Conservation (phyloP, 2,329 filamentous ascomycete genomes). For the Aspergillus jensenii region DNA sequence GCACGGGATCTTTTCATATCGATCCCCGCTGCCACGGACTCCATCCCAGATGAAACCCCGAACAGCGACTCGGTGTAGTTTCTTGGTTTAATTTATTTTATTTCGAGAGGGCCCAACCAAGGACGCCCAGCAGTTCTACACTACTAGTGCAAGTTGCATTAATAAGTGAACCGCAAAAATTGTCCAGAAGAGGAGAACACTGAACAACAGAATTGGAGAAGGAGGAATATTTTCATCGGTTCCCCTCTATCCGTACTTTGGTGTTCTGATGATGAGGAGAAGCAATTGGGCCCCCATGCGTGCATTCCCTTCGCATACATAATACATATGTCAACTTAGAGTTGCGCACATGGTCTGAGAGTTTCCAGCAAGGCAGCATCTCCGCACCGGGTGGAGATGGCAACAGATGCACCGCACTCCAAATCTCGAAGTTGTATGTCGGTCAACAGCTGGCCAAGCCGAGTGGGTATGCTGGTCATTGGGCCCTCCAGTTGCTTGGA, state of each 20-base stretch:
- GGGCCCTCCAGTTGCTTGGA: background rate
- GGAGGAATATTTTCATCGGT: background rate
- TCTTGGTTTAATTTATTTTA: too few species aligned
- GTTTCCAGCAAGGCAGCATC: slow-evolving; percentile 11
- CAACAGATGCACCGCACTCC: background rate
- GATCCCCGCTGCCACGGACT: background rate
- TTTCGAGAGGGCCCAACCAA: too few species aligned
- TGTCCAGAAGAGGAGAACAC: background rate
- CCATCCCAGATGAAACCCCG: background rate
- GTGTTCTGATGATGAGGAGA: background rate
- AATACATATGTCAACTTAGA: background rate
- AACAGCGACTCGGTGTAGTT: too few species aligned
- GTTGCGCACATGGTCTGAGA: background rate
- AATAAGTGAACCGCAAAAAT: background rate
- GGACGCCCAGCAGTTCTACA: too few species aligned
- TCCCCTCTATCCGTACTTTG: background rate
- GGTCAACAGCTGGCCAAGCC: background rate
- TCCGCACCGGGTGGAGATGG: slow-evolving; percentile 24
- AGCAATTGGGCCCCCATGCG: background rate
- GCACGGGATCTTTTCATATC: background rate
- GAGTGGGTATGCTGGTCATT: background rate
- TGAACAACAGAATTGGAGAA: background rate
- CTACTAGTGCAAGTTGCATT: too few species aligned
- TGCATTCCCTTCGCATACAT: background rate
- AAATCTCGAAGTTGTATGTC: background rate